These are phyloP conservation scores for Strobilomyces echinocephalus DNA, from an alignment of 768 basidiomycete genomes.

Conservation along the genomic window DNA sequence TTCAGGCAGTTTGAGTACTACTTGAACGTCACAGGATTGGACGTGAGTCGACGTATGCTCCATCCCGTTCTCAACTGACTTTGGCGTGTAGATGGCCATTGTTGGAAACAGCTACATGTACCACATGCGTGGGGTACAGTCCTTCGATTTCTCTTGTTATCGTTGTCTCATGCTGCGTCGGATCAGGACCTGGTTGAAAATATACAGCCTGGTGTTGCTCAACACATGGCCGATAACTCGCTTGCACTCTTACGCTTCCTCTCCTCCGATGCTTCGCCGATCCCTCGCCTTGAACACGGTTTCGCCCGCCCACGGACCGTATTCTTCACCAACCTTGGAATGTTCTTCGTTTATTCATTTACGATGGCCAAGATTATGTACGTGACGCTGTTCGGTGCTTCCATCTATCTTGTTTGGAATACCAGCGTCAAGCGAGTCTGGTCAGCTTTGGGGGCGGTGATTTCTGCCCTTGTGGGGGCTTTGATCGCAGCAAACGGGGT, in stretches of 20 bases:
- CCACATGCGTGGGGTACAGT: constrained; percentile 79
- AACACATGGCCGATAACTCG: constrained; percentile 89
- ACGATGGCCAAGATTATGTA: constrained; percentile 65
- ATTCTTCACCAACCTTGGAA: constrained; percentile 69
- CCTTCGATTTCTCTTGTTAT: not conserved
- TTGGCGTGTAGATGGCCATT: constrained; percentile 65
- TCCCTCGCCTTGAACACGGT: constrained; percentile 56
- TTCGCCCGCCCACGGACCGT: constrained; percentile 58
- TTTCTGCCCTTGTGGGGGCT: constrained; percentile 50
- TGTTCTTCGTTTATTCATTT: constrained; percentile 73
- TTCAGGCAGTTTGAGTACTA: constrained; percentile 93
- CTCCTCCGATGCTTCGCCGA: constrained; percentile 61
- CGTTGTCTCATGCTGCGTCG: not conserved
- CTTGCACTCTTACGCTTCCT: constrained; percentile 75
- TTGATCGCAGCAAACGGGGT: constrained; percentile 63
- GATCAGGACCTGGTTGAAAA: constrained; percentile 69
- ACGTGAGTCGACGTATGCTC: constrained; percentile 46
- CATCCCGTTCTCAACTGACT: not conserved
- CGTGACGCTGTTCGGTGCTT: constrained; percentile 41
- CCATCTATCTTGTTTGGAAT: constrained; percentile 41
- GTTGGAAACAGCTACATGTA: constrained; percentile 92
- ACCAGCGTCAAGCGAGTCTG: constrained; percentile 29
- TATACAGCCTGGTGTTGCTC: constrained; percentile 76
- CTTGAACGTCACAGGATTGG: constrained; percentile 84
- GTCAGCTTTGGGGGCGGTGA: constrained; percentile 44